Evolutionary conservation across 352 stramenopile genomes (phyloP).

Genomic region (Phytophthora melonis): DNA sequence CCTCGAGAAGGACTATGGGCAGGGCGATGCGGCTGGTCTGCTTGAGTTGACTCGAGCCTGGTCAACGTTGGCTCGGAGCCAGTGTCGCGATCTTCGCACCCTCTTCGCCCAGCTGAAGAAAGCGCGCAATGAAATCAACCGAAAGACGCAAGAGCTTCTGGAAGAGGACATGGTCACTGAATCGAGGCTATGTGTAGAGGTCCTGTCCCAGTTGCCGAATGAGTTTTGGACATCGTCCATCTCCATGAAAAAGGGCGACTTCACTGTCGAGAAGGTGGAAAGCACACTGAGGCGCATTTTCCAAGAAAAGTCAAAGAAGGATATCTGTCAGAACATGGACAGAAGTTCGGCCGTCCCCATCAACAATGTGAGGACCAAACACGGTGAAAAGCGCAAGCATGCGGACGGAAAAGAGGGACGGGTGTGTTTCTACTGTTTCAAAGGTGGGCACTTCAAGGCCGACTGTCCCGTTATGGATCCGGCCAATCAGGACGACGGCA

Average conservation of each 20-base stretch:
- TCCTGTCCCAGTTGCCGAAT: neutral
- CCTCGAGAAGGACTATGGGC: neutral
- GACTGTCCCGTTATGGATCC: neutral
- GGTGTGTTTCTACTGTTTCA: neutral
- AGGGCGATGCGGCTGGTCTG: neutral
- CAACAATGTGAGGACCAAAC: neutral
- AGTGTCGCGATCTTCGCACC: neutral
- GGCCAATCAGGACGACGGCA: neutral
- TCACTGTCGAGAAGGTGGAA: neutral
- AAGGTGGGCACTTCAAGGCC: neutral
- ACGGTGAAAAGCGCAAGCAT: neutral
- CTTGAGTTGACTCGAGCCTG: neutral
- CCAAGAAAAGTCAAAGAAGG: neutral
- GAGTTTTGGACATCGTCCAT: neutral
- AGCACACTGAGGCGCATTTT: neutral
- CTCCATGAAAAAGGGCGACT: neutral
- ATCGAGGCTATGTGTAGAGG: too few relatives aligned
- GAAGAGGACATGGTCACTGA: neutral
- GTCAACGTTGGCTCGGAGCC: neutral
- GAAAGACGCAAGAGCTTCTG: neutral
- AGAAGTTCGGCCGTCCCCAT: neutral
- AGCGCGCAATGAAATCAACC: neutral
- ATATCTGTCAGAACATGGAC: neutral
- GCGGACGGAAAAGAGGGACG: neutral
- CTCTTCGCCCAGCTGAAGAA: neutral